Evolutionary conservation across 139 green algal genomes (phyloP).

Genomic region (Haematococcus lacustris): DNA sequence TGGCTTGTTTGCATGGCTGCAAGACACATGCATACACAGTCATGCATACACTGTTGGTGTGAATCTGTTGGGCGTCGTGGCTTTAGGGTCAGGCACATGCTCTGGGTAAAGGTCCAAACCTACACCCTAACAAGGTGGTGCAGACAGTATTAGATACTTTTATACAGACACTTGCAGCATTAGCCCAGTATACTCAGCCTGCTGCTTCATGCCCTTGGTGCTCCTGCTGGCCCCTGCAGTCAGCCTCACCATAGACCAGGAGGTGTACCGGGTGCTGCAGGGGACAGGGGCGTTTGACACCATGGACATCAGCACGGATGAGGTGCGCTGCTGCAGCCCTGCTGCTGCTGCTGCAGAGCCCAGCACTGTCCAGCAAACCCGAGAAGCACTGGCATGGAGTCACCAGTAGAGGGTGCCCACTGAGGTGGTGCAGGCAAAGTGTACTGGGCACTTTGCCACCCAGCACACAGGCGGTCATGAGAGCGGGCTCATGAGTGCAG

Average conservation of each 20-base stretch:
- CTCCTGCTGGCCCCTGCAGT: slow-evolving; percentile 27
- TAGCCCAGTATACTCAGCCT: background rate
- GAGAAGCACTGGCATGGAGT: too few relatives aligned
- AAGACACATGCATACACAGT: background rate
- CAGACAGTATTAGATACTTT: background rate
- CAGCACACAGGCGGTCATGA: too few relatives aligned
- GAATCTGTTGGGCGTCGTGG: too few relatives aligned
- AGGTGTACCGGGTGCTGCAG: slow-evolving; percentile 66
- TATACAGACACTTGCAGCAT: background rate
- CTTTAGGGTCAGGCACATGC: too few relatives aligned
- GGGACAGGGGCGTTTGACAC: slow-evolving; percentile 68
- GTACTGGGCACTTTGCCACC: too few relatives aligned
- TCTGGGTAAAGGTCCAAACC: too few relatives aligned
- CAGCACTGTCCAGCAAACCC: too few relatives aligned
- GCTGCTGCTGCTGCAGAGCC: too few relatives aligned
- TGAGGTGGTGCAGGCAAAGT: too few relatives aligned
- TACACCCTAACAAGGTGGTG: background rate
- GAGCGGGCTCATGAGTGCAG: too few relatives aligned
- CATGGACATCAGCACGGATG: slow-evolving; percentile 72
- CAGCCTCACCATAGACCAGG: slow-evolving; percentile 61
- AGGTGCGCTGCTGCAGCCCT: slow-evolving; percentile 50
- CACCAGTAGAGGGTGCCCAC: too few relatives aligned
- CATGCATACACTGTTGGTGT: background rate
- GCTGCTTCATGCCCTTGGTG: background rate
- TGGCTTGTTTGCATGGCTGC: background rate